phyloP scores from a whole-genome alignment of 225 moss, liverwort and hornwort genomes.

The Climacium dendroides region DNA sequence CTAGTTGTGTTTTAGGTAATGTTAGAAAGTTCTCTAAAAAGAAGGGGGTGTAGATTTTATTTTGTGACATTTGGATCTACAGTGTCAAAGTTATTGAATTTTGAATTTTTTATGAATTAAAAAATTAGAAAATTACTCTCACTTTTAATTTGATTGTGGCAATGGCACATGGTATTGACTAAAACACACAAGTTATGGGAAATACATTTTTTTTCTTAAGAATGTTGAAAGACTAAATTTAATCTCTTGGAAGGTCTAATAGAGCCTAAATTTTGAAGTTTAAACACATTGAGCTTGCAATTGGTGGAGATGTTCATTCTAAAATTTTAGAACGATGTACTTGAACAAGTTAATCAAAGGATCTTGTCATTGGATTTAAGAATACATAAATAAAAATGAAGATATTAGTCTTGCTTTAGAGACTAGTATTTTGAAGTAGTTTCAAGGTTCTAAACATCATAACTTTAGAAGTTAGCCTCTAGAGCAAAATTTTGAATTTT shows the following conservation, averaged over 20 bases:
- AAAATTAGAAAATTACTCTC: too few species aligned
- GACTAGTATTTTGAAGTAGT: not conserved
- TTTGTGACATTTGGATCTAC: too few species aligned
- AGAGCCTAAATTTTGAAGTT: not conserved
- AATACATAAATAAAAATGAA: not conserved
- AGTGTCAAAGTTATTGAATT: too few species aligned
- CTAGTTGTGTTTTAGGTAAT: too few species aligned
- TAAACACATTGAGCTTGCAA: not conserved
- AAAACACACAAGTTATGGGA: not conserved
- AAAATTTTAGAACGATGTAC: not conserved
- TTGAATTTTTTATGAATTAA: too few species aligned
- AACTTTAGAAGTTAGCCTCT: not conserved
- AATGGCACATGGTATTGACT: too few species aligned
- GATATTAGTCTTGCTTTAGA: rapidly evolving
- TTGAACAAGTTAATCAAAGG: too few species aligned
- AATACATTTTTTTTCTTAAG: not conserved
- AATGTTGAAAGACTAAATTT: not conserved
- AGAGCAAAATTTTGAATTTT: not conserved
- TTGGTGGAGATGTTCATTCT: rapidly evolving
- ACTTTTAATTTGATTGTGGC: too few species aligned
- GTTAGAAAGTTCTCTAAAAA: too few species aligned
- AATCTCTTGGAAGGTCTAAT: rapidly evolving
- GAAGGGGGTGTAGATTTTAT: too few species aligned
- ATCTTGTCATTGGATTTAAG: rapidly evolving
- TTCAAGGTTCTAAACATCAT: rapidly evolving